phyloP scores from a whole-genome alignment of 2,329 filamentous ascomycete genomes.

The Hypocrella siamensis region DNA sequence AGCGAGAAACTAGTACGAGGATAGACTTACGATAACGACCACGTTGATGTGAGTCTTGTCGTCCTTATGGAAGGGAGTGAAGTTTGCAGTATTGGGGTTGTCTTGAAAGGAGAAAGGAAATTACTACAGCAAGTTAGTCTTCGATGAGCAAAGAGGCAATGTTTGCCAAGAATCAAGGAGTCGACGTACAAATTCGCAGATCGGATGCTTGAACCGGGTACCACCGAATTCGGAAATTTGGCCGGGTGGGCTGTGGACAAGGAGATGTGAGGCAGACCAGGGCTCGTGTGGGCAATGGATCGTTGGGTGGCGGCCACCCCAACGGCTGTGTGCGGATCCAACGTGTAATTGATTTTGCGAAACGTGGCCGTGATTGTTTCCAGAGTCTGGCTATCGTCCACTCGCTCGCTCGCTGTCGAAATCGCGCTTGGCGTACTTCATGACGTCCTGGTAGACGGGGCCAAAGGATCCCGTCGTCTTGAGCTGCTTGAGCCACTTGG shows the following conservation, averaged over 20 bases:
- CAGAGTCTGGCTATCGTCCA: constrained; percentile 51
- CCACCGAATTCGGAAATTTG: constrained; percentile 81
- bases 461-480: constrained; percentile 71
- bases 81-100: constrained; percentile 3
- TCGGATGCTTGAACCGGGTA: too few species aligned
- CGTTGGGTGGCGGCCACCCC: constrained; percentile 64
- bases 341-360: constrained; percentile 54
- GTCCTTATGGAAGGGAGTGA: constrained; percentile 45
- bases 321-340: constrained; percentile 87
- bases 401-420: constrained; percentile 67
- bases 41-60: constrained; percentile 95
- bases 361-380: constrained; percentile 44
- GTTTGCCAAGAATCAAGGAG: too few species aligned
- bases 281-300: constrained; percentile 40
- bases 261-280: constrained; percentile 55
- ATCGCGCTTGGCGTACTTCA: constrained; percentile 52
- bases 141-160: too few species aligned
- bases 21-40: constrained; percentile 63
- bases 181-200: too few species aligned
- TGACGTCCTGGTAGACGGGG: constrained; percentile 57
- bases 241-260: constrained; percentile 91
- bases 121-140: too few species aligned
- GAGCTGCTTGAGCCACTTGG: constrained; percentile 61
- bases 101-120: too few species aligned
- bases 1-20: not conserved